Evolutionary conservation across 768 basidiomycete genomes (phyloP), one percentile per base, ranked within the genome.

Genomic region (Arthromyces matolae): DNA sequence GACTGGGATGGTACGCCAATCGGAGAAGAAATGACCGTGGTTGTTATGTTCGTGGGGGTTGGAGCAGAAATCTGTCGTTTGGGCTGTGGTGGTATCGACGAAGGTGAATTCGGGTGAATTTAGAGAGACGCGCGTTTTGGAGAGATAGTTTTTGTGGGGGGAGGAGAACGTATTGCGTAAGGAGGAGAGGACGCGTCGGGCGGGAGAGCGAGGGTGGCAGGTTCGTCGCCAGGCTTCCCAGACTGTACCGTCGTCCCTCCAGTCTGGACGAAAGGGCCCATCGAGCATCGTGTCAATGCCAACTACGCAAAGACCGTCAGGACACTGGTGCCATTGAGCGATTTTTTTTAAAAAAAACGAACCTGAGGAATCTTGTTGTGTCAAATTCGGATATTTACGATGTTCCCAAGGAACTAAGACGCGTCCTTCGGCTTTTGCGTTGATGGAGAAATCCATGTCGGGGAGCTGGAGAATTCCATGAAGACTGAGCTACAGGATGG

Each of bases 181-280:
- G 2, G 93, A 89, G 29, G 80, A 80, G 64, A 88, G 90, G 10
- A 98, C 76, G 19, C 86, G 83, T 3, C 96, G 83, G 1, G 95
- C 92, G 25, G 84, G 74, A 6, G 86, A 81, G 7, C 76, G 63
- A 1, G 93, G 91, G 16, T 80, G 70, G 63, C 96, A 99, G 0
- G 93, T 92, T n/a, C 92, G 81, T 12, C 95, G 81, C 75, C 84
- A 96, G 0, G 91, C 83, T 49, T 97, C 93, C 96, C 96, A 98
- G 38, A 96, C 88, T 40, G 71, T 86, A 3, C 94, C 92, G 36
- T 83, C 72, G 9, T 83, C 81, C 24, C 71, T 70, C 96, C 96
- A 99, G 65, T 94, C 93, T 8, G 91, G 79, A 31, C 76, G 71
- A 60, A 93, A 93, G 14, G 69, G 67, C 4, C 78, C 77, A 9